phyloP scores from a whole-genome alignment of 371 early-diverging fungal genomes.

The Globomyces sp. region DNA sequence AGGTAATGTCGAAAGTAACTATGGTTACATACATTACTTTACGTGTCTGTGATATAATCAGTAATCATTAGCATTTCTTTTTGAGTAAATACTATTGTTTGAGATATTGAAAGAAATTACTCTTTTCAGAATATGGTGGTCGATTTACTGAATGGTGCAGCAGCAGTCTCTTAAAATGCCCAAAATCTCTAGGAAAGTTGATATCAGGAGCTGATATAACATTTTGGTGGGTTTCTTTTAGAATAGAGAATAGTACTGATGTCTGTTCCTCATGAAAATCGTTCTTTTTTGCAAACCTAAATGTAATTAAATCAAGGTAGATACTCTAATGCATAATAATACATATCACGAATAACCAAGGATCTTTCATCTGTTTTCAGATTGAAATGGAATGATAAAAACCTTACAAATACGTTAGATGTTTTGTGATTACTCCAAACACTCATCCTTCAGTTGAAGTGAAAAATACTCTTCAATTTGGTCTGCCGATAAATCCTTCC shows the following conservation, averaged over 20 bases:
- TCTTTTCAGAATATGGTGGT: conserved; percentile 48
- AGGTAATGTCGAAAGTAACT: conserved; percentile 58
- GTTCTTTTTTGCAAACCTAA: conserved; percentile 44
- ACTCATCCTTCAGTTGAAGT: not conserved
- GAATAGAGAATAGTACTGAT: conserved; percentile 49
- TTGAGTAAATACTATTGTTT: conserved; percentile 30
- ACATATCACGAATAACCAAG: conserved; percentile 50
- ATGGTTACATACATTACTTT: conserved; percentile 12
- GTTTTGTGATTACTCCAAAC: not conserved
- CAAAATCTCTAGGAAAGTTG: conserved; percentile 44
- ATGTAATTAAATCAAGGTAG: not conserved
- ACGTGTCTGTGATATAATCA: conserved; percentile 52
- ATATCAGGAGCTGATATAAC: conserved; percentile 43
- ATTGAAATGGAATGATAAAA: conserved; percentile 5
- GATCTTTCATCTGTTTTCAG: conserved; percentile 23
- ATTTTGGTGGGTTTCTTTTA: conserved; percentile 44
- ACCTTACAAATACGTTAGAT: not conserved
- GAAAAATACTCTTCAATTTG: conserved; percentile 14
- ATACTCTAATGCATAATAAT: conserved; percentile 48
- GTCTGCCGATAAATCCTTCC: conserved; percentile 14
- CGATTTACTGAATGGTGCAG: conserved; percentile 48
- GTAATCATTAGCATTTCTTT: conserved; percentile 40
- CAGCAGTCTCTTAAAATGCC: conserved; percentile 44
- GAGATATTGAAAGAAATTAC: conserved; percentile 1
- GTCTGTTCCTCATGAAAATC: conserved; percentile 39